These are phyloP conservation scores for Fusarium setosum DNA, from an alignment of 2,329 filamentous ascomycete species.

Conservation along the genomic window DNA sequence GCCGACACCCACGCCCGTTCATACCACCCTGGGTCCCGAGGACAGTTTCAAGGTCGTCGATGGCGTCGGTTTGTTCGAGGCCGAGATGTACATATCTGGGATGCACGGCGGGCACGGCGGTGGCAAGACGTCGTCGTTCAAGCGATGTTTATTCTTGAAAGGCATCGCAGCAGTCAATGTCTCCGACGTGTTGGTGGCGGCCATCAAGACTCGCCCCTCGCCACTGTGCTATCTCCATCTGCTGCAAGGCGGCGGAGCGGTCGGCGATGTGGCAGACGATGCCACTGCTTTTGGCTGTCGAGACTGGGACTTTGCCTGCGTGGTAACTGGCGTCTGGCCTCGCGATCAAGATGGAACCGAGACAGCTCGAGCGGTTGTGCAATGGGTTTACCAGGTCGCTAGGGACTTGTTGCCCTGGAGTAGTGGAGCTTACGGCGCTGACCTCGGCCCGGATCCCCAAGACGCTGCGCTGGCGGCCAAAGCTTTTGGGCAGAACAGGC, in stretches of 20 bases:
- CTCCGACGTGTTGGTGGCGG: constrained; percentile 52
- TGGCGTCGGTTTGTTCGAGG: constrained; percentile 63
- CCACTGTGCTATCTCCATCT: constrained; percentile 71
- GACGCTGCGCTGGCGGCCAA: constrained; percentile 61
- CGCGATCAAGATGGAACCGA: constrained; percentile 61
- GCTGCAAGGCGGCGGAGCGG: constrained; percentile 67
- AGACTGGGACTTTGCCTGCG: constrained; percentile 73
- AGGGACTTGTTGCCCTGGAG: constrained; percentile 60
- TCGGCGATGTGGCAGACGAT: constrained; percentile 55
- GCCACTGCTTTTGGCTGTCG: constrained; percentile 71
- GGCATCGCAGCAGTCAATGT: constrained; percentile 52
- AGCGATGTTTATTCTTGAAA: constrained; percentile 71
- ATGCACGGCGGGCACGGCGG: constrained; percentile 70
- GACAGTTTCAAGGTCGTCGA: constrained; percentile 53
- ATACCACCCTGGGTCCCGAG: constrained; percentile 49
- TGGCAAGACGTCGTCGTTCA: constrained; percentile 72
- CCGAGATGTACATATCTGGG: constrained; percentile 69
- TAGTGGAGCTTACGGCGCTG: constrained; percentile 66
- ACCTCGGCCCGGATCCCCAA: constrained; percentile 71
- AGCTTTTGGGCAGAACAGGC: constrained; percentile 68
- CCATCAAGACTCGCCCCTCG: constrained; percentile 61
- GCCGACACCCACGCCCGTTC: constrained; percentile 10
- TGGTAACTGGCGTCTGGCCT: constrained; percentile 71
- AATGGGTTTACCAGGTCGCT: constrained; percentile 68
- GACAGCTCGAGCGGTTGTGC: constrained; percentile 49